phyloP scores from a whole-genome alignment of 805 yeast genomes.

The Wickerhamomyces sydowiorum region DNA sequence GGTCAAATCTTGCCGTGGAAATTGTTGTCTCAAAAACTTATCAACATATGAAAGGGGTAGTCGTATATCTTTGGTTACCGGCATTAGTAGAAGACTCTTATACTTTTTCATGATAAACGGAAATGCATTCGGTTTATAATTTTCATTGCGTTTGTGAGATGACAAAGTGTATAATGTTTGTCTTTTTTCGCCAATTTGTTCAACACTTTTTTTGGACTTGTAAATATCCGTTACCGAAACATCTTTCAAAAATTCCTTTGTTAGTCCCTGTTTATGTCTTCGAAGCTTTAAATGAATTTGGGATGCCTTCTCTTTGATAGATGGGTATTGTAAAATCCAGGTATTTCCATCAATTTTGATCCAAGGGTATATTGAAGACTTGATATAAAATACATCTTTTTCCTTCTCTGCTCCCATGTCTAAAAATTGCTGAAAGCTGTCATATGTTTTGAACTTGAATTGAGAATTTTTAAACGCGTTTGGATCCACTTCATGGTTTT shows the following conservation, averaged over 20 bases:
- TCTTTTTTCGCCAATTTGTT: background rate
- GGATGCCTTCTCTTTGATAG: constrained; percentile 5
- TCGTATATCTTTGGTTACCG: background rate
- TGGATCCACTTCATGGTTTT: constrained; percentile 10
- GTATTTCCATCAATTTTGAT: constrained; percentile 22
- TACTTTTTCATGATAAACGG: background rate
- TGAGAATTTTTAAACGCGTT: constrained; percentile 19
- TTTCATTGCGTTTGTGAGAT: background rate
- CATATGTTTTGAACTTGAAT: constrained; percentile 26
- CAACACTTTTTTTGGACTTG: background rate
- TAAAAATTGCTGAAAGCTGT: constrained; percentile 31
- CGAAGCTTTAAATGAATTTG: constrained; percentile 22
- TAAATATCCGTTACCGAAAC: constrained; percentile 7
- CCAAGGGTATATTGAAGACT: constrained; percentile 29
- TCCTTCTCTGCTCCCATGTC: constrained; percentile 3
- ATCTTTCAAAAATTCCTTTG: constrained; percentile 9
- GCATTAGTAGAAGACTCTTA: background rate
- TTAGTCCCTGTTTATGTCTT: constrained; percentile 8
- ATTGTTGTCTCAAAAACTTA: background rate
- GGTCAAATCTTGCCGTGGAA: background rate
- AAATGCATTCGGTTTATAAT: too few species aligned
- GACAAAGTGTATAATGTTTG: background rate
- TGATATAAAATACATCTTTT: constrained; percentile 4
- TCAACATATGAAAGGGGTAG: background rate
- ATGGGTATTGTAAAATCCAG: constrained; percentile 27